These are phyloP conservation scores for Chara braunii DNA, from an alignment of 139 green algal species.

Conservation along the genomic window DNA sequence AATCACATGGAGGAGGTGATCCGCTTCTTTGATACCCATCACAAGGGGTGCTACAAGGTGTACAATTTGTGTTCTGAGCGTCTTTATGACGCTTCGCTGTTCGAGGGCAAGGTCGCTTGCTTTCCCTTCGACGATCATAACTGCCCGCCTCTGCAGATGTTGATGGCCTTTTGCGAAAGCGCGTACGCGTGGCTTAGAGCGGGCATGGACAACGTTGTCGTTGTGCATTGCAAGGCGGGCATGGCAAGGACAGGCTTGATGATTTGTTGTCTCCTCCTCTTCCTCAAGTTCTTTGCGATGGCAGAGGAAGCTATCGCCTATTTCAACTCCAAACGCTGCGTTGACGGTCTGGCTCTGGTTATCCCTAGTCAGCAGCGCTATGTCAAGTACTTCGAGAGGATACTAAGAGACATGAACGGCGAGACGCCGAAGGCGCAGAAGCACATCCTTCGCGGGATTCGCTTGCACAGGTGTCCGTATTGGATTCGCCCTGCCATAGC, in stretches of 20 bases:
- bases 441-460: constrained; percentile 12
- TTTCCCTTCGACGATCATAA: constrained; percentile 46
- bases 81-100: constrained; percentile 32
- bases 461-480: constrained; percentile 33
- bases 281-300: constrained; percentile 15
- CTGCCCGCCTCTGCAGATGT: constrained; percentile 29
- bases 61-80: constrained; percentile 46
- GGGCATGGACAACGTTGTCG: constrained; percentile 23
- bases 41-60: constrained; percentile 44
- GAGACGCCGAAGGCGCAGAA: background rate
- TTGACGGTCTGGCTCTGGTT: constrained; percentile 20
- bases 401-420: constrained; percentile 1
- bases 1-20: constrained; percentile 46
- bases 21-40: constrained; percentile 36
- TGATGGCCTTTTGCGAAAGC: constrained; percentile 35
- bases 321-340: constrained; percentile 34
- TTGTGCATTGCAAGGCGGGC: constrained; percentile 45
- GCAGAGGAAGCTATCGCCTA: constrained; percentile 25
- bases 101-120: constrained; percentile 40
- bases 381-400: constrained; percentile 29
- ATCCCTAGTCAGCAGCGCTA: constrained; percentile 33
- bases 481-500: constrained; percentile 34
- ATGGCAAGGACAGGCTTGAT: constrained; percentile 31
- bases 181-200: constrained; percentile 33
- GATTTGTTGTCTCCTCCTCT: constrained; percentile 36